These are phyloP conservation scores for Rheum nobile DNA, from an alignment of 148 eudicot species.

Conservation along the genomic window DNA sequence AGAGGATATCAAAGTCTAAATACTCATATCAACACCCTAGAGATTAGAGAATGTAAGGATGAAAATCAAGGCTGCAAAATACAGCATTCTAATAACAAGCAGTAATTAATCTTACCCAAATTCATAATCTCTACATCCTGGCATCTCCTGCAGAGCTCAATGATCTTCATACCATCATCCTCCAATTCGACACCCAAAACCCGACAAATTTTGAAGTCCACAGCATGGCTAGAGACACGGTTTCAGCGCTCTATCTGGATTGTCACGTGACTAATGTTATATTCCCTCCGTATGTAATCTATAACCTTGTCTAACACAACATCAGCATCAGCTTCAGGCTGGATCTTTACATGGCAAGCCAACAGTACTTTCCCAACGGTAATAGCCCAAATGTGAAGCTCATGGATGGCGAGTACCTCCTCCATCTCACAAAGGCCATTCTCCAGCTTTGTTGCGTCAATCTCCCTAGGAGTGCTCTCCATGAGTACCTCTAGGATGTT, in stretches of 20 bases:
- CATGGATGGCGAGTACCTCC: slow-evolving; percentile 52
- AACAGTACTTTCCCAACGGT: slow-evolving; percentile 40
- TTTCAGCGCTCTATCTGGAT: slow-evolving; percentile 33
- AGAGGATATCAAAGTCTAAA: not conserved
- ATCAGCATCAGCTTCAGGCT: slow-evolving; percentile 24
- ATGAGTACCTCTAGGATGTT: slow-evolving; percentile 33
- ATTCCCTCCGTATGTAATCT: slow-evolving; percentile 25
- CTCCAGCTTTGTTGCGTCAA: slow-evolving; percentile 34
- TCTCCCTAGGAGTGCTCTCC: slow-evolving; percentile 54
- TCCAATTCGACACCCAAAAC: not conserved
- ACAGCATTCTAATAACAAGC: not conserved
- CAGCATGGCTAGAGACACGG: not conserved
- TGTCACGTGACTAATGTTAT: slow-evolving; percentile 44
- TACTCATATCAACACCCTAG: not conserved
- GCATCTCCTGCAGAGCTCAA: not conserved
- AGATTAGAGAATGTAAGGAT: not conserved
- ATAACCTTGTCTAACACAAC: slow-evolving; percentile 24
- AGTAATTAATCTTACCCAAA: not conserved
- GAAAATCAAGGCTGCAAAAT: not conserved
- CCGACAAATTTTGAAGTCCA: not conserved
- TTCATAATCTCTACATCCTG: not conserved
- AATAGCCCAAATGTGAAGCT: slow-evolving; percentile 63
- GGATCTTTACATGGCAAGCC: slow-evolving; percentile 44
- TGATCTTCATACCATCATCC: not conserved
- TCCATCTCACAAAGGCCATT: slow-evolving; percentile 27